Evolutionary conservation across 2,329 filamentous ascomycete species (phyloP), one percentile per base, ranked within the genome.

Genomic region (Berkeleyomyces rouxiae): DNA sequence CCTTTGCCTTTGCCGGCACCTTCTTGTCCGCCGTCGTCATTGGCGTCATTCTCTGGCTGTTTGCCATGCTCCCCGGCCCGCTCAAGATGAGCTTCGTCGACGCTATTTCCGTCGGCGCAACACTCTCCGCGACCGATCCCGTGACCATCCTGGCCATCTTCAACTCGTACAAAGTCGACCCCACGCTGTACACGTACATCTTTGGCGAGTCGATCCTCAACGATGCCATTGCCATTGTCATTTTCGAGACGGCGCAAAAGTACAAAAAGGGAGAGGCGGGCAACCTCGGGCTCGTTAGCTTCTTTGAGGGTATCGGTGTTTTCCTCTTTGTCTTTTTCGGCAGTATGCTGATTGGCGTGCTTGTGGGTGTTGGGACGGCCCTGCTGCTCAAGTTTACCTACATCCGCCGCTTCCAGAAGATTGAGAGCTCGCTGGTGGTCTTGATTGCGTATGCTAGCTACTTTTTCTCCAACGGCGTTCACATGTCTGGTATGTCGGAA

Each of bases 81-180:
- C 77, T 97, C 67, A 82, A 86, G 64, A 89, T 99, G 75, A 86
- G 82, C 63, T 96, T 96, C 72, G 88, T 96, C 67, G 93, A 99
- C 71, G 93, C 93, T 67, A 93, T 99, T 72, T 95, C 91, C 0
- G 90, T 99, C 51, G 93, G 93, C 69, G 93, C 93, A 53, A 99
- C 93, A 0, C 82, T 99, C 40, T 97, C 93, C 1, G 93, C 93
- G 65, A 99, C 93, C 1, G 93, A 99, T 71, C 93, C 93, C 0
- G 92, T 99, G 64, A 99, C 93, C 0, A 97, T 99, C 69, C 79
- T 99, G 61, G 93, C 93, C 72, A 99, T 99, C 68, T 99, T 99
- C 82, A 97, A 96, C 73, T 88, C 93, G 1, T 99, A 97, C 82
- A 97, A 97, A 75, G 93, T 99, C 69, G 93, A 99, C 70, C 93